Conservation (phyloP, 495 filamentous ascomycete genomes). For the Xylaria acuta region DNA sequence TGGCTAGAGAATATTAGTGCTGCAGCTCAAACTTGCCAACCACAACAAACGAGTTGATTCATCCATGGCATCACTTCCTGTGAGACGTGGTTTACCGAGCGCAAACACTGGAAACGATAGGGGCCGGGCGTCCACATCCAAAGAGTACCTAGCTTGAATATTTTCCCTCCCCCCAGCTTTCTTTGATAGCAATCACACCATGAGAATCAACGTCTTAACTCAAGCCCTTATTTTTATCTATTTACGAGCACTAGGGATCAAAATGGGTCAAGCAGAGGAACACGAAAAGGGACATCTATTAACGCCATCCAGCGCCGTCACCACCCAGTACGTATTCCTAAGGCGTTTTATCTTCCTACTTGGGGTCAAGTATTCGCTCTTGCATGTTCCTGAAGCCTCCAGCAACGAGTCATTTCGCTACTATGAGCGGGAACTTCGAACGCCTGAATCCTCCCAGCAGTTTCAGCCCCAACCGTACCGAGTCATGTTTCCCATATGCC, state of each 20-base stretch:
- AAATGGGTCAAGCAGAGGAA: not conserved
- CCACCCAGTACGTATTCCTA: not conserved
- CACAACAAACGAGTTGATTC: not conserved
- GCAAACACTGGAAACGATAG: not conserved
- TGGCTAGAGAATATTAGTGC: not conserved
- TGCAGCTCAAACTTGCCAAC: not conserved
- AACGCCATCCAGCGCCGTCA: not conserved
- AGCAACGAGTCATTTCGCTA: slow-evolving; percentile 2
- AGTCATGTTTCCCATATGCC: not conserved
- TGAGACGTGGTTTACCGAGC: not conserved
- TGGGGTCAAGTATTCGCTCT: not conserved
- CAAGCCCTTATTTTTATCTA: not conserved
- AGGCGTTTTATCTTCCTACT: not conserved
- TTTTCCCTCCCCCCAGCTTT: not conserved
- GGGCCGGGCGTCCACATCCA: too few species aligned
- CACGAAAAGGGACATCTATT: not conserved
- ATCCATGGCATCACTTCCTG: not conserved
- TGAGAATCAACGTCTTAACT: not conserved
- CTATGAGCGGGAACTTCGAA: not conserved
- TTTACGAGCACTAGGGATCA: not conserved
- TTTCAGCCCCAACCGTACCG: not conserved
- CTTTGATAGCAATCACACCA: not conserved
- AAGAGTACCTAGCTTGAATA: not conserved
- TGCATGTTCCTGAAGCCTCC: not conserved
- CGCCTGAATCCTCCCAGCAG: not conserved